phyloP scores from a whole-genome alignment of 352 stramenopile genomes.

The Phytophthora crassamura region DNA sequence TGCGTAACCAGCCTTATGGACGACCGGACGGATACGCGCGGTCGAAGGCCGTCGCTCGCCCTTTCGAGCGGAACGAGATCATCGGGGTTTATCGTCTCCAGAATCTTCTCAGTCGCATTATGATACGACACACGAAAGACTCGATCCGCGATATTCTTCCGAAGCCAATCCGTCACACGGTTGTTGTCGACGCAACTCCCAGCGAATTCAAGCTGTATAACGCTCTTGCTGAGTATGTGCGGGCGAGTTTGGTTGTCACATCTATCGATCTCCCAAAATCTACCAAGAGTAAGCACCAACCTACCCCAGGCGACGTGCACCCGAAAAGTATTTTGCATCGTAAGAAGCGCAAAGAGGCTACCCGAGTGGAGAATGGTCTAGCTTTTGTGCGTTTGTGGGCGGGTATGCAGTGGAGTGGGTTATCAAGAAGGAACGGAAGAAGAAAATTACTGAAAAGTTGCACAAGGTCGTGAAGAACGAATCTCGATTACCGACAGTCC shows the following conservation, averaged over 20 bases:
- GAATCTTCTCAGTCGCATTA: constrained; percentile 86
- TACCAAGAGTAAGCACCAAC: constrained; percentile 2
- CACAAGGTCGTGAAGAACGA: constrained; percentile 28
- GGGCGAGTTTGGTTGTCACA: constrained; percentile 60
- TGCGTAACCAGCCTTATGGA: constrained; percentile 88
- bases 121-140: constrained; percentile 95
- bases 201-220: constrained; percentile 75
- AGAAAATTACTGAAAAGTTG: constrained; percentile 53
- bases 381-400: constrained; percentile 51
- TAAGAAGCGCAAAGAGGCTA: constrained; percentile 49
- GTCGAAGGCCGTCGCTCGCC: constrained; percentile 67
- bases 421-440: constrained; percentile 18
- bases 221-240: constrained; percentile 49
- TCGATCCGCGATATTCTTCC: constrained; percentile 74
- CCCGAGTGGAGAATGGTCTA: constrained; percentile 52
- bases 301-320: constrained; percentile 24
- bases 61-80: constrained; percentile 64
- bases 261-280: constrained; percentile 61
- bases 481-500: constrained; percentile 30
- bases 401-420: constrained; percentile 45
- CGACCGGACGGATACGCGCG: constrained; percentile 65
- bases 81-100: constrained; percentile 72
- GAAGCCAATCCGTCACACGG: constrained; percentile 44
- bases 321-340: constrained; percentile 73
- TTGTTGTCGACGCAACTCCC: constrained; percentile 61